Evolutionary conservation across 2,329 filamentous ascomycete genomes (phyloP).

Genomic region (Aureobasidium sp.): DNA sequence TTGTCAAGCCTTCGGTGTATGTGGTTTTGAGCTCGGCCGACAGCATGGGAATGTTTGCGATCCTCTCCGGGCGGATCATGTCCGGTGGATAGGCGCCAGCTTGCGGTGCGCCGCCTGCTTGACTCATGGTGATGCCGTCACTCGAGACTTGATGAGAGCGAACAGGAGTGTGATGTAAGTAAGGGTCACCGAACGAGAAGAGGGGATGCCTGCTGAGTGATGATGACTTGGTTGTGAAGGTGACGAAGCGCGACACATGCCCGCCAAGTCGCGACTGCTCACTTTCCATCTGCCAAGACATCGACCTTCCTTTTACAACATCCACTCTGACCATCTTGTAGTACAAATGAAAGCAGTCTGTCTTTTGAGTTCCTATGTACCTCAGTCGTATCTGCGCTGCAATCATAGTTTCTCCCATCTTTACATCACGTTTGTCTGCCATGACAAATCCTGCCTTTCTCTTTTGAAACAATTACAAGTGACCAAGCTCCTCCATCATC

Average conservation of each 20-base stretch:
- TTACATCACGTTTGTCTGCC: not conserved
- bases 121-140: slow-evolving; percentile 13
- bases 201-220: not conserved
- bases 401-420: not conserved
- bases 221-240: no score
- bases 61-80: slow-evolving; percentile 20
- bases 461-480: not conserved
- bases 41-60: slow-evolving; percentile 18
- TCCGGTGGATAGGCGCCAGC: slow-evolving; percentile 12
- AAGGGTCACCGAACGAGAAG: no score
- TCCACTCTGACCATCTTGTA: no score
- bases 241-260: no score
- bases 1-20: slow-evolving; percentile 17
- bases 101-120: not conserved
- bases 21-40: slow-evolving; percentile 14
- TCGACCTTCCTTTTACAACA: no score
- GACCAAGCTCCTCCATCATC: slow-evolving; percentile 55
- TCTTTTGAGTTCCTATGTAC: not conserved
- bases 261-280: no score
- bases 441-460: slow-evolving; percentile 7
- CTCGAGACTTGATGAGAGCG: not conserved
- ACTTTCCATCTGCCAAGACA: no score
- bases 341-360: no score
- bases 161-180: not conserved
- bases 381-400: not conserved